These are phyloP conservation scores for Alternaria angustiovoidea DNA, from an alignment of 2,329 filamentous ascomycete genomes.

Conservation along the genomic window DNA sequence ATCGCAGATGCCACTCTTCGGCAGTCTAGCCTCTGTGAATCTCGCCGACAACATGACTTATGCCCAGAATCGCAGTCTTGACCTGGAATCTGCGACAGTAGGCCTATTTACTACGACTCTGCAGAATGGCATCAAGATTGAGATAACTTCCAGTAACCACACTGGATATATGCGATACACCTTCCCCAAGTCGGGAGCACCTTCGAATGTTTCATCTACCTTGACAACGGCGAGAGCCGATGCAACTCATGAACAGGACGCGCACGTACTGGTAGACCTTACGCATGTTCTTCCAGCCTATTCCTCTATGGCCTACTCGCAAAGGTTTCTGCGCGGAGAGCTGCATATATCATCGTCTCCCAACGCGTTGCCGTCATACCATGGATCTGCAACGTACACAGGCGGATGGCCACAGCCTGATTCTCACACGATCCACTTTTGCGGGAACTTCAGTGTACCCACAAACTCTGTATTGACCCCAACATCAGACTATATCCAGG, in stretches of 20 bases:
- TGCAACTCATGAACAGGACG: slow-evolving; percentile 23
- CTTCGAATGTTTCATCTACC: neutral
- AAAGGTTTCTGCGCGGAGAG: slow-evolving; percentile 6
- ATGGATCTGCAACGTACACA: slow-evolving; percentile 10
- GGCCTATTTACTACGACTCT: slow-evolving; percentile 36
- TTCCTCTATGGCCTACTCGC: slow-evolving; percentile 8
- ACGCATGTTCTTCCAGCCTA: slow-evolving; percentile 55
- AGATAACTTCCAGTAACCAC: slow-evolving; percentile 30
- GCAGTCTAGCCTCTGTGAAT: slow-evolving; percentile 47
- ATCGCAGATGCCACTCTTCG: slow-evolving; percentile 42
- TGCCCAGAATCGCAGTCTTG: slow-evolving; percentile 31
- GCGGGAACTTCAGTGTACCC: slow-evolving; percentile 11
- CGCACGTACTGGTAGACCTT: slow-evolving; percentile 52
- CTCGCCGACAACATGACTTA: slow-evolving; percentile 45
- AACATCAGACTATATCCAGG: slow-evolving; percentile 9
- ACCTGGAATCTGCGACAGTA: slow-evolving; percentile 29
- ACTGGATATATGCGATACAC: slow-evolving; percentile 36
- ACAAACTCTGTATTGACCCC: neutral
- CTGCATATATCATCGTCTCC: slow-evolving; percentile 3
- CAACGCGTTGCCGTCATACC: slow-evolving; percentile 1
- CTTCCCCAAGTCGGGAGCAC: slow-evolving; percentile 26
- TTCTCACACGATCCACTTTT: slow-evolving; percentile 10
- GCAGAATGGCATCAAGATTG: slow-evolving; percentile 36
- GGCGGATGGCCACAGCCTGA: slow-evolving; percentile 12
- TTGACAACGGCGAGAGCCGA: neutral